These are phyloP conservation scores for Leishmania tarentolae DNA, from an alignment of 208 protist species.

Conservation along the genomic window DNA sequence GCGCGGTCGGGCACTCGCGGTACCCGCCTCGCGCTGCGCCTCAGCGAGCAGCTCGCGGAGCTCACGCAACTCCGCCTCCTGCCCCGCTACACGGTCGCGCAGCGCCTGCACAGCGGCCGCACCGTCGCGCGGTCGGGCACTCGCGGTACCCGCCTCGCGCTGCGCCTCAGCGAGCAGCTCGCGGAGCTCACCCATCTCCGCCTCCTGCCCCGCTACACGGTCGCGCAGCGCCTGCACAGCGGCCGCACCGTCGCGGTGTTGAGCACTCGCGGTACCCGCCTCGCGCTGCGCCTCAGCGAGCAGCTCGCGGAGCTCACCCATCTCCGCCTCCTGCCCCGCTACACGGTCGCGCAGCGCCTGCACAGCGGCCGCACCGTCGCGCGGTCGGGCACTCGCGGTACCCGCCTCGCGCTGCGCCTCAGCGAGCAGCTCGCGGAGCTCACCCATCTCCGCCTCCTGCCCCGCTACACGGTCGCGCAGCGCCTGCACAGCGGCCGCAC, in stretches of 20 bases:
- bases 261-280: not conserved
- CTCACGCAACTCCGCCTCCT: not conserved
- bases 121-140: no score
- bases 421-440: no score
- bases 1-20: no score
- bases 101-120: not conserved
- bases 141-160: not conserved
- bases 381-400: no score
- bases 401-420: no score
- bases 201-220: not conserved
- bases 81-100: not conserved
- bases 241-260: no score
- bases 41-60: not conserved
- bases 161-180: not conserved
- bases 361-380: no score
- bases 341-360: not conserved
- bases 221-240: not conserved
- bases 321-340: not conserved
- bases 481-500: not conserved
- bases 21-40: not conserved
- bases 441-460: no score
- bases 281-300: not conserved
- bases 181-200: constrained; percentile 3
- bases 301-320: not conserved
- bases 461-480: no score